Base-by-base conservation (phyloP, 1,139 yeast genomes). In the Hansenula sp. region DNA sequence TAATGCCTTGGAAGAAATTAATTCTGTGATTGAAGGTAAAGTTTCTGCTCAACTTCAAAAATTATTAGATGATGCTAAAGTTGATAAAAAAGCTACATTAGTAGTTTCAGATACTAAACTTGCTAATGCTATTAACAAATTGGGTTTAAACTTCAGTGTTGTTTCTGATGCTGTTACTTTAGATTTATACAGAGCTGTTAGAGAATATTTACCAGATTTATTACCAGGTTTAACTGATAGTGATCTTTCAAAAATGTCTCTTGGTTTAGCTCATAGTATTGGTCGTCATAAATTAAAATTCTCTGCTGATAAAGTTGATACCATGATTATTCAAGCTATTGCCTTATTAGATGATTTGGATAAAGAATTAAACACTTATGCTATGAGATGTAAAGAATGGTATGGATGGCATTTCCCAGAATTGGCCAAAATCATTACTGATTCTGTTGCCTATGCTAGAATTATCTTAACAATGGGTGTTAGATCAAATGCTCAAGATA, bases 391-490 rank as follows among this genome's bases (percentile, higher is more conserved):
- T 61, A 92, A 92, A 76, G 98, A 92, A 72, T 92, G 98, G 98
- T 92, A 92, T 69, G 97, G 97, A 54, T 92, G 98, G 98, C 98
- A 92, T 68, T 92, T 92, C 81, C 98, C 98, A 44, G 99, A 92
- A 71, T 79, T 92, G 78, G 96, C 96, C 60, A 92, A 92, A 76
- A 88, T 92, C 63, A 89, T 90, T 55, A 81, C 87, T 55, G 98
- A 92, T 68, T 90, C 96, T 53, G 94, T 87, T 60, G 95, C 96
- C 41, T 90, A 80, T 64, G 95, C 95, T 45, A 83, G 94, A 73
- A 86, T 89, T 56, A 87, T 92, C 60, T 77, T 88, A 68, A 76
- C 83, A 56, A 89, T 92, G 97, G 98, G 98, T 53, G 72, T 87
- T 59, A 82, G 98, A 73, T 77, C 96, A 42, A 87, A 84, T 61